These are phyloP conservation scores for Fraxinus angustifolia DNA, from an alignment of 305 asterid genomes.

Conservation along the genomic window DNA sequence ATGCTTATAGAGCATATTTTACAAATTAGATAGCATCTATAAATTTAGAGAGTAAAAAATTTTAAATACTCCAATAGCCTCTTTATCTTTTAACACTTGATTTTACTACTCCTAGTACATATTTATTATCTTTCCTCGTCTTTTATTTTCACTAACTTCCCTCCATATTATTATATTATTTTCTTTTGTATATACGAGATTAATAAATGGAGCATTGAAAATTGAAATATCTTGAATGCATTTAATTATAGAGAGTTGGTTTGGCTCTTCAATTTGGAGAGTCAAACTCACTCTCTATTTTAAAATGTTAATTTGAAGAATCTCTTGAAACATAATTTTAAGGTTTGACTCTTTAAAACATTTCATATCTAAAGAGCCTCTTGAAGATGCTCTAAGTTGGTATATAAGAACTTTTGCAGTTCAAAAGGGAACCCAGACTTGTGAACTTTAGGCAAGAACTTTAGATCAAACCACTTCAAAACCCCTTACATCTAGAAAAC, in stretches of 20 bases:
- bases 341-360: neutral
- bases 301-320: neutral
- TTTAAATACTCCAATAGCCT: neutral
- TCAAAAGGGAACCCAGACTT: neutral
- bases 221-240: neutral
- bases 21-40: neutral
- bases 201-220: neutral
- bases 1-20: neutral
- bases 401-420: neutral
- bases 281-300: neutral
- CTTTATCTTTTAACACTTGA: neutral
- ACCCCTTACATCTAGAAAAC: neutral
- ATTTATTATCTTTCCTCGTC: neutral
- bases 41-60: neutral
- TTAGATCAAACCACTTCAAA: conserved; percentile 16
- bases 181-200: neutral
- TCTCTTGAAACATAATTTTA: neutral
- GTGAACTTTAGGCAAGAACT: neutral
- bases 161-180: neutral
- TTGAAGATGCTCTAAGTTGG: neutral
- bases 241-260: neutral
- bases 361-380: neutral
- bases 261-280: neutral
- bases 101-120: neutral
- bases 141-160: neutral